Evolutionary conservation across 768 basidiomycete genomes (phyloP), one percentile per base, ranked within the genome.

Genomic region (Leccinum arenicola): DNA sequence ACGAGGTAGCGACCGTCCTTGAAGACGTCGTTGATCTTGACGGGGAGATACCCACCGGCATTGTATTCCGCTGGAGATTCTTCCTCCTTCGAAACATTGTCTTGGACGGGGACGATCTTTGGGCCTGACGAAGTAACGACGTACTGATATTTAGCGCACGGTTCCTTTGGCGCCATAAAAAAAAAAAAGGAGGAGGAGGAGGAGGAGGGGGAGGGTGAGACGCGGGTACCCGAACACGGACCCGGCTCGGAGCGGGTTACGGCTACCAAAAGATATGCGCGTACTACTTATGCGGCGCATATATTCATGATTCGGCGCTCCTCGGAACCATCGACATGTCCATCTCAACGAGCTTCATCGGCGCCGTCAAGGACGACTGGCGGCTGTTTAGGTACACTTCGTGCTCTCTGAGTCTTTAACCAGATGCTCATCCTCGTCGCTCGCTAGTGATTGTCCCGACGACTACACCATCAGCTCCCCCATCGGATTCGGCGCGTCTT

Each of bases 401-500:
- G 52, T 35, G 49, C 48, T 8, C 50, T 35, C 35, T 2, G 11
- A 33, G 38, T 54, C 27, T 17, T 10, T 2, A n/a, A 1, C 6
- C 6, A 17, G n/a, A 3, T 21, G 1, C 27, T 60, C 25, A 54
- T 15, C 1, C 27, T 40, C 47, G 15, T 35, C 51, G 29, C 43
- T 59, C 25, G 15, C 45, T 70, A 92, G 91, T 66, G 89, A 92
- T 69, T 71, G 80, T 61, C 76, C 84, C 2, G 64, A 75, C 12
- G 92, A 95, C 77, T 95, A 95, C 67, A 82, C 81, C 19, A 79
- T 91, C 38, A 91, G 90, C 15, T 73, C 81, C 8, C 83, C 91
- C 19, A 93, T 95, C 54, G 94, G 95, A 1, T 95, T 90, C 66
- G 95, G 95, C 19, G 89, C 95, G 3, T 94, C 93, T 3, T 96